phyloP scores from a whole-genome alignment of 805 yeast species.

The Kazachstania bromeliacearum region DNA sequence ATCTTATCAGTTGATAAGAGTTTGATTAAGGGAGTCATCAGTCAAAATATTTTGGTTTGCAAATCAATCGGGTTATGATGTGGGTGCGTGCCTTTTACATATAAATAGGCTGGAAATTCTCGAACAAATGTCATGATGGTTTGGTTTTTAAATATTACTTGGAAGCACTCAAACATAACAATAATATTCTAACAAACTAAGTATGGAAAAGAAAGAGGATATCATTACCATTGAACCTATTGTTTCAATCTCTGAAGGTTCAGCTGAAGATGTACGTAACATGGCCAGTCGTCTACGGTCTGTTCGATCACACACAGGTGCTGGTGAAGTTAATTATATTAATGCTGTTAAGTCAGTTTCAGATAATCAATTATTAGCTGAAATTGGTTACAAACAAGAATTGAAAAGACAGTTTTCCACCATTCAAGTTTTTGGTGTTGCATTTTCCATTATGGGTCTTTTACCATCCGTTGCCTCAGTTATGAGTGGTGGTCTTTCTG shows the following conservation, averaged over 20 bases:
- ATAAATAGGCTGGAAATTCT: too few species aligned
- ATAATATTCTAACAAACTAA: too few species aligned
- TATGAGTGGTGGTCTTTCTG: slow-evolving; percentile 42
- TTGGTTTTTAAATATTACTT: too few species aligned
- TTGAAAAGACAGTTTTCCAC: slow-evolving; percentile 51
- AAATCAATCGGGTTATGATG: too few species aligned
- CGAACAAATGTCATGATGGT: too few species aligned
- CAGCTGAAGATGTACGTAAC: background rate
- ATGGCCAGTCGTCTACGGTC: background rate
- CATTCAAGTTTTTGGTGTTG: slow-evolving; percentile 58
- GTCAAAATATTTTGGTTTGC: too few species aligned
- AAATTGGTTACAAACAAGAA: slow-evolving; percentile 64
- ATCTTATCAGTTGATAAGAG: too few species aligned
- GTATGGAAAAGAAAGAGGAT: too few species aligned
- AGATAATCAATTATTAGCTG: slow-evolving; percentile 20
- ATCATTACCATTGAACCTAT: too few species aligned
- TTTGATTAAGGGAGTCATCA: too few species aligned
- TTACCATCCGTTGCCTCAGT: slow-evolving; percentile 55
- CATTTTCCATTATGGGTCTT: slow-evolving; percentile 64
- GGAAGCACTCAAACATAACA: too few species aligned
- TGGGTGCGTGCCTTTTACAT: too few species aligned
- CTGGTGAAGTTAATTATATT: slow-evolving; percentile 20
- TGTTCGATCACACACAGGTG: slow-evolving; percentile 13
- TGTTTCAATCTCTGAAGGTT: background rate
- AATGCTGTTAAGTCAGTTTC: slow-evolving; percentile 12